Conservation (phyloP, 2,329 filamentous ascomycete genomes). For the Kalmusia sp. region DNA sequence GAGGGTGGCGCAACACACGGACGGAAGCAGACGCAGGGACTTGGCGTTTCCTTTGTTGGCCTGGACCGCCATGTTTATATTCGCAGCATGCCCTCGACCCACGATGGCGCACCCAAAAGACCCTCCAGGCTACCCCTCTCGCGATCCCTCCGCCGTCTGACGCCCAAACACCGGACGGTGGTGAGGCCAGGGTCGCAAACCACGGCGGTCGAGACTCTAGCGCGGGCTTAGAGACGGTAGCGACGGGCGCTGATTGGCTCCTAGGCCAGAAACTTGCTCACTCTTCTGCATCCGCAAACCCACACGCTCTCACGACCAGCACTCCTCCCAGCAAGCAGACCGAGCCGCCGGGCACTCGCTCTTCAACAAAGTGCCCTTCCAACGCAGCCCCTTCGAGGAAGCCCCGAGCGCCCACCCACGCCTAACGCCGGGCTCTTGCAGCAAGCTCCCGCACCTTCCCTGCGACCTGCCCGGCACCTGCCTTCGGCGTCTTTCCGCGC, state of each 20-base stretch:
- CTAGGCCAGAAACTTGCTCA: constrained; percentile 35
- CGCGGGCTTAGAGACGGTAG: not conserved
- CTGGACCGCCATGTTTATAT: constrained; percentile 4
- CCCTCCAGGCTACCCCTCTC: not conserved
- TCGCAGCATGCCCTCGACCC: not conserved
- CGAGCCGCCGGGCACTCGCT: not conserved
- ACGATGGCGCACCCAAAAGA: not conserved
- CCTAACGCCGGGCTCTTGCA: not conserved
- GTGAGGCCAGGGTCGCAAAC: constrained; percentile 1
- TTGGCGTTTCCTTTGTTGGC: constrained; percentile 5
- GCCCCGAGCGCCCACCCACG: not conserved
- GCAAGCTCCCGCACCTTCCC: constrained; percentile 4
- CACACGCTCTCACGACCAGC: constrained; percentile 11
- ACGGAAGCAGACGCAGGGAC: constrained; percentile 14
- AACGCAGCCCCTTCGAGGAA: not conserved
- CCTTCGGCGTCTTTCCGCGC: constrained; percentile 8
- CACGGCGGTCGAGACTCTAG: constrained; percentile 18
- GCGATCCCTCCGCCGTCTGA: not conserved
- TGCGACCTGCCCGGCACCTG: constrained; percentile 1
- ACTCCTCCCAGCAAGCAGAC: not conserved
- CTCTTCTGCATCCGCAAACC: constrained; percentile 10
- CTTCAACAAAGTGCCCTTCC: not conserved
- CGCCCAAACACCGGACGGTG: constrained; percentile 3
- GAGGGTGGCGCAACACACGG: not conserved
- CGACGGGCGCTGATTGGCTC: constrained; percentile 1